Percentiles rank a stretch among this genome's conserved stretches.
These are phyloP conservation scores for Lotus japonicus DNA, from an alignment of 306 rosid species.

Conservation along the genomic window DNA sequence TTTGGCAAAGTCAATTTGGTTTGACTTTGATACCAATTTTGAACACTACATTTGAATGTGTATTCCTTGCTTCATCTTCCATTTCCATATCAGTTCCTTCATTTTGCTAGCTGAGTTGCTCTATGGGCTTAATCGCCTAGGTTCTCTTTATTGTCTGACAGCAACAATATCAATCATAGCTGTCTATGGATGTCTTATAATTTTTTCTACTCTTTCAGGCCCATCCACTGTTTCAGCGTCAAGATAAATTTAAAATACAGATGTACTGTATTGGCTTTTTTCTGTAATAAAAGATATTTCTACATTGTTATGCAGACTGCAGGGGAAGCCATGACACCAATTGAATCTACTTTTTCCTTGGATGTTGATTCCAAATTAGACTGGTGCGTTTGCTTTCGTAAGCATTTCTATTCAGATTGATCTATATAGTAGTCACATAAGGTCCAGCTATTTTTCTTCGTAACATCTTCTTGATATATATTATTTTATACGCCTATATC, in stretches of 20 bases:
- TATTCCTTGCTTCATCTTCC: too few species aligned
- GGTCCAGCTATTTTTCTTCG: conserved; percentile 1
- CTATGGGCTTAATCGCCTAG: too few species aligned
- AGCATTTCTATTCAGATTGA: conserved; percentile 7
- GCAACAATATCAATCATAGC: neutral
- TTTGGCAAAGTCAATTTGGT: too few species aligned
- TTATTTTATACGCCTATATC: neutral
- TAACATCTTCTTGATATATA: neutral
- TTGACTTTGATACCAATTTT: too few species aligned
- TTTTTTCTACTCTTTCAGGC: neutral
- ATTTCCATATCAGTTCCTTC: too few species aligned
- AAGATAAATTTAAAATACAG: neutral
- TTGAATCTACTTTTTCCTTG: conserved; percentile 91
- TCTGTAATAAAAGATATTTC: conserved; percentile 8
- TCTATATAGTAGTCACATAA: neutral
- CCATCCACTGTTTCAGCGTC: conserved; percentile 10
- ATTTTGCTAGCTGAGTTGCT: too few species aligned
- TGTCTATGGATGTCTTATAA: neutral
- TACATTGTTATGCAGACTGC: conserved; percentile 61
- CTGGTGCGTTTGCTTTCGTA: conserved; percentile 49
- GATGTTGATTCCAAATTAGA: conserved; percentile 90
- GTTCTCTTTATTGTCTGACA: neutral
- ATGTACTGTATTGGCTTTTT: conserved; percentile 6
- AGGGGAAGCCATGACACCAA: conserved; percentile 98
- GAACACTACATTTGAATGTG: too few species aligned